phyloP scores from a whole-genome alignment of 2,329 filamentous ascomycete species.

The Claviceps paspali region DNA sequence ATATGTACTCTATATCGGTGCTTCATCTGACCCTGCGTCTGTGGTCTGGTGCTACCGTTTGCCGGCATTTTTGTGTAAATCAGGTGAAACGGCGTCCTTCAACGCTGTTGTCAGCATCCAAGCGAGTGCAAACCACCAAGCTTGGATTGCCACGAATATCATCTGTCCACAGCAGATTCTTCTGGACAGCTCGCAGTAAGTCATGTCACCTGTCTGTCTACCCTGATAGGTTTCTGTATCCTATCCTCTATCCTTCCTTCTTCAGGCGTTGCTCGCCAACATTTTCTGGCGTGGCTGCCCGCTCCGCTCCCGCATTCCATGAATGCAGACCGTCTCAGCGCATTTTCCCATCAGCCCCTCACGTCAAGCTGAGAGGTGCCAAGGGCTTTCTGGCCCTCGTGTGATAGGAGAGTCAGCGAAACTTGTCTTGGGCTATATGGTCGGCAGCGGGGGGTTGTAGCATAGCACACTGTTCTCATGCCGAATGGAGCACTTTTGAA shows the following conservation, averaged over 20 bases:
- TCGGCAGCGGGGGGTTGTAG: background rate
- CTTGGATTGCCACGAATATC: background rate
- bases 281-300: background rate
- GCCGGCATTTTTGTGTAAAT: conserved; percentile 1
- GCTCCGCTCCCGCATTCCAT: conserved; percentile 4
- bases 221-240: background rate
- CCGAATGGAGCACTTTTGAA: background rate
- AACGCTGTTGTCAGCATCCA: background rate
- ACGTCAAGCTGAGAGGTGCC: background rate
- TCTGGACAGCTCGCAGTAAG: background rate
- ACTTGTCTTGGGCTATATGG: background rate
- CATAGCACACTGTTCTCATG: background rate
- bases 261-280: background rate
- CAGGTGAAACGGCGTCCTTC: background rate
- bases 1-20: conserved; percentile 3
- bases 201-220: background rate
- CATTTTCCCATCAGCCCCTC: background rate
- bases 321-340: conserved; percentile 2
- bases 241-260: too few relatives aligned
- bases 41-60: conserved; percentile 3
- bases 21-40: conserved; percentile 1
- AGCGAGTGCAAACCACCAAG: background rate
- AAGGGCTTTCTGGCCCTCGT: background rate
- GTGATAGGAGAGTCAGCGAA: background rate
- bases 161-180: background rate